These are phyloP conservation scores for Cinnamomum micranthum DNA, from an alignment of 164 flowering plant species.

Conservation along the genomic window DNA sequence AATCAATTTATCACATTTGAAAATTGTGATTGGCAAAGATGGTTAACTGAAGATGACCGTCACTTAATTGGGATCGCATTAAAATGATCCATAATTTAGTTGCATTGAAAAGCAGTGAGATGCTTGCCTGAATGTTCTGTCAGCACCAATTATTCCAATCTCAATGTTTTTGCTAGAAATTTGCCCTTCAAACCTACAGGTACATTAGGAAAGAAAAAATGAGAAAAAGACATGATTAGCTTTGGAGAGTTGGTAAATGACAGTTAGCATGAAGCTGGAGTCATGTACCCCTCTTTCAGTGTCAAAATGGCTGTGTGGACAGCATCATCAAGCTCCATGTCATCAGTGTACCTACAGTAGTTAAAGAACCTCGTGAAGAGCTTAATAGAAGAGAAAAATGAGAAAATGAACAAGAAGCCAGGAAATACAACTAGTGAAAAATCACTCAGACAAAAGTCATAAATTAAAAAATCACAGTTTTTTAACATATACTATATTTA, in stretches of 20 bases:
- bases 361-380: neutral
- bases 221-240: neutral
- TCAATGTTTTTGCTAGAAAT: slow-evolving; percentile 93
- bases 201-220: neutral
- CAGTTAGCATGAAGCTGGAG: neutral
- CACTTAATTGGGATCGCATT: neutral
- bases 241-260: neutral
- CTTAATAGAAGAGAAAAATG: neutral
- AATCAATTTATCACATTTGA: neutral
- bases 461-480: too few relatives aligned
- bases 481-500: too few relatives aligned
- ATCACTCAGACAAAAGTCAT: too few relatives aligned
- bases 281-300: slow-evolving; percentile 84
- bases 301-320: slow-evolving; percentile 98
- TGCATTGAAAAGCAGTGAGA: neutral
- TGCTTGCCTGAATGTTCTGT: slow-evolving; percentile 68
- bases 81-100: neutral
- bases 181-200: slow-evolving; percentile 88
- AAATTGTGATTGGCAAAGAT: neutral
- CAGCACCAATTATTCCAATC: slow-evolving; percentile 84
- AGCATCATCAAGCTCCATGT: slow-evolving; percentile 99
- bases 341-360: slow-evolving; percentile 73
- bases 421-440: too few relatives aligned
- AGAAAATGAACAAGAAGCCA: neutral
- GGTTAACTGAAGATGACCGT: neutral